phyloP scores from a whole-genome alignment of 2,329 filamentous ascomycete genomes.

The Ophiocordyceps camponoti-rufipedis region DNA sequence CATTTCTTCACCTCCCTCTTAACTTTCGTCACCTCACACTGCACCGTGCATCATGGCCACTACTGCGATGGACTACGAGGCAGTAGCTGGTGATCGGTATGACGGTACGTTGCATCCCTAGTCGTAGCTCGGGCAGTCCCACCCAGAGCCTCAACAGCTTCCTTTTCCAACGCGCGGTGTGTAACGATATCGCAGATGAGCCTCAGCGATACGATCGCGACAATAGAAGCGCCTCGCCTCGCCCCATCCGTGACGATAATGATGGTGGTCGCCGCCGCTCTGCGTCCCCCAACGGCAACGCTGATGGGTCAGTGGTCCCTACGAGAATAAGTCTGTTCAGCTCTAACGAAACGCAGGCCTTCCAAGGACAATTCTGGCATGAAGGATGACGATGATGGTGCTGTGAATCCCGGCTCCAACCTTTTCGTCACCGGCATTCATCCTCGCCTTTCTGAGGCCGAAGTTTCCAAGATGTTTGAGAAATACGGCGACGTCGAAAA shows the following conservation, averaged over 20 bases:
- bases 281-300: slow-evolving; percentile 37
- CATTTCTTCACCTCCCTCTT: neutral
- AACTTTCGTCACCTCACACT: neutral
- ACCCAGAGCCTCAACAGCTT: neutral
- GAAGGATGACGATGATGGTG: slow-evolving; percentile 48
- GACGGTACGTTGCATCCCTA: slow-evolving; percentile 28
- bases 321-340: neutral
- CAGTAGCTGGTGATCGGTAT: slow-evolving; percentile 46
- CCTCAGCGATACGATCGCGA: slow-evolving; percentile 47
- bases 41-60: slow-evolving; percentile 31
- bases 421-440: slow-evolving; percentile 98
- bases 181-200: slow-evolving; percentile 28
- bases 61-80: slow-evolving; percentile 53
- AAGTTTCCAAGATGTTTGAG: slow-evolving; percentile 89
- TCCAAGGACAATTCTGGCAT: slow-evolving; percentile 32
- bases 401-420: slow-evolving; percentile 88
- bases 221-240: slow-evolving; percentile 47
- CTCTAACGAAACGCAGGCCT: neutral
- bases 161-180: neutral
- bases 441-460: slow-evolving; percentile 72
- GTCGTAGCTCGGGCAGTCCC: slow-evolving; percentile 1
- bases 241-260: slow-evolving; percentile 40
- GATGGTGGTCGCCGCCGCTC: slow-evolving; percentile 42
- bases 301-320: slow-evolving; percentile 9
- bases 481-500: slow-evolving; percentile 98